phyloP scores from a whole-genome alignment of 306 rosid genomes.

The Neltuma alba region DNA sequence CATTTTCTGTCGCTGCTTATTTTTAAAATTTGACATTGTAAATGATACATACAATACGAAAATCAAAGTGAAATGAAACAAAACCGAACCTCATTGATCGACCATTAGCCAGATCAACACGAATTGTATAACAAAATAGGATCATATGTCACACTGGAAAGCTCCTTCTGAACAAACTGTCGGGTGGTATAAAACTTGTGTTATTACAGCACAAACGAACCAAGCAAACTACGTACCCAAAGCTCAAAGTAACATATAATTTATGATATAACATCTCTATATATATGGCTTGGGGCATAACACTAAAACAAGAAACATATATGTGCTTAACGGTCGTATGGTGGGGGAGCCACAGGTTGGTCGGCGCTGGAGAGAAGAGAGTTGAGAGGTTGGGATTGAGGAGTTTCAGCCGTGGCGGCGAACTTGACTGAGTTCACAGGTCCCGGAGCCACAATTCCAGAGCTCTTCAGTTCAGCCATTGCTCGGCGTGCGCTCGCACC shows the following conservation, averaged over 20 bases:
- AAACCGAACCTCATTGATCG: neutral
- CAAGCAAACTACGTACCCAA: neutral
- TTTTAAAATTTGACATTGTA: neutral
- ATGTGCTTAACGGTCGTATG: neutral
- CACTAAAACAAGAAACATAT: neutral
- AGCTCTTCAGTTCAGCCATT: conserved; percentile 63
- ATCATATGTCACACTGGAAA: neutral
- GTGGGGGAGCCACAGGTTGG: conserved; percentile 32
- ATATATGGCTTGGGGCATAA: conserved; percentile 2
- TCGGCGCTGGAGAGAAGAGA: neutral
- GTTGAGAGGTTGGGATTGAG: conserved; percentile 13
- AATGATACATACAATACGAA: neutral
- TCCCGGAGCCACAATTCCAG: conserved; percentile 59
- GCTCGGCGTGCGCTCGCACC: conserved; percentile 42
- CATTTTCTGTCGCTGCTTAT: neutral
- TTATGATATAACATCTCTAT: neutral
- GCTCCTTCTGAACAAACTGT: neutral
- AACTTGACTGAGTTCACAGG: conserved; percentile 34
- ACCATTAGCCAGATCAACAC: neutral
- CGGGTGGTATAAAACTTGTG: conserved; percentile 19
- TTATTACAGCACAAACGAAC: conserved; percentile 34
- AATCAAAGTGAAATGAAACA: neutral
- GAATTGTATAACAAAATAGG: neutral
- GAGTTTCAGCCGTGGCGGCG: neutral
- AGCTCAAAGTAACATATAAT: neutral